phyloP scores from a whole-genome alignment of 2,329 filamentous ascomycete genomes.

The Xylariaceae sp. region DNA sequence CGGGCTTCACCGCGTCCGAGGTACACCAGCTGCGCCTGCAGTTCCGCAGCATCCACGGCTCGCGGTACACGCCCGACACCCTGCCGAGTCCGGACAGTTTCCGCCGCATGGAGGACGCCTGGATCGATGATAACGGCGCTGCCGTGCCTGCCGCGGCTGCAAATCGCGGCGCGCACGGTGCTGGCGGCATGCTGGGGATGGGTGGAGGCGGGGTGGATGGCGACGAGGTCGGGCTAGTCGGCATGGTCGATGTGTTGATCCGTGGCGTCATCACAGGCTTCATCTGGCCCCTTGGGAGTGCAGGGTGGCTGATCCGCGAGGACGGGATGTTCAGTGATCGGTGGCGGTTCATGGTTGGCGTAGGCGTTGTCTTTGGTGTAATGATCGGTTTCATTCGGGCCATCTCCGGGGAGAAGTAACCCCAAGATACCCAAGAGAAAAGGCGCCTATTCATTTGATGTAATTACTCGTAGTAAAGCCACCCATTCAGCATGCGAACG shows the following conservation, averaged over 20 bases:
- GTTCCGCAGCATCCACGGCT: conserved; percentile 79
- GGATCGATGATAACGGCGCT: conserved; percentile 69
- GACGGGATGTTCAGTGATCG: conserved; percentile 82
- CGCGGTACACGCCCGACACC: conserved; percentile 79
- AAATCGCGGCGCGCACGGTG: conserved; percentile 33
- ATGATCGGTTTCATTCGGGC: conserved; percentile 36
- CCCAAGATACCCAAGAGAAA: background rate
- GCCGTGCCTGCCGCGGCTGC: conserved; percentile 30
- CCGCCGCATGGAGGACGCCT: conserved; percentile 77
- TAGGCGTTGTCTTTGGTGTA: conserved; percentile 66
- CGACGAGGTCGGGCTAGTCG: conserved; percentile 46
- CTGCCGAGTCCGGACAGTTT: conserved; percentile 77
- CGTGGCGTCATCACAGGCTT: conserved; percentile 89
- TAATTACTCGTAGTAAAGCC: conserved; percentile 3
- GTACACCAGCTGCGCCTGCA: conserved; percentile 81
- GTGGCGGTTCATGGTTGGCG: conserved; percentile 80
- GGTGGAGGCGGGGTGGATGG: conserved; percentile 37
- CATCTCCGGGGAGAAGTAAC: conserved; percentile 33
- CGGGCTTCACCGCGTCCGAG: conserved; percentile 79
- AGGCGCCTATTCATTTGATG: background rate
- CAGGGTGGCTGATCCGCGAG: conserved; percentile 80
- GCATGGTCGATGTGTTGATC: conserved; percentile 77
- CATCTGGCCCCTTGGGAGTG: conserved; percentile 85
- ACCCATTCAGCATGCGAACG: conserved; percentile 12
- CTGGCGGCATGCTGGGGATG: conserved; percentile 34